Evolutionary conservation across 495 filamentous ascomycete species (phyloP), one percentile per base, ranked within the genome.

Genomic region (Aspergillus heteromorphus): DNA sequence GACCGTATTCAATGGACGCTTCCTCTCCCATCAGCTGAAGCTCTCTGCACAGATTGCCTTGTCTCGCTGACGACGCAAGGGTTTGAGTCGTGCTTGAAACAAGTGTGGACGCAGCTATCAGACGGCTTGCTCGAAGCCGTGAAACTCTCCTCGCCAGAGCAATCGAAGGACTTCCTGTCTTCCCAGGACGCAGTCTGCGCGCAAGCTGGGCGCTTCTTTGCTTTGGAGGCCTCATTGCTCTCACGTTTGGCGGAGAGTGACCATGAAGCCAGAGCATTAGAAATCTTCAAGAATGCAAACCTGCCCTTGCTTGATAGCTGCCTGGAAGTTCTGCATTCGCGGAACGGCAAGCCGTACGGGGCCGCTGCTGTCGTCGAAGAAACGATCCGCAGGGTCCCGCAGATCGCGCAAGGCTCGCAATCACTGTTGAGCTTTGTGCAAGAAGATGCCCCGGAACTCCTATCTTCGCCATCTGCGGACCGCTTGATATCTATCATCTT

Each of bases 261-360:
- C 7, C 55, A 51, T 16, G 70, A 67, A 49, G 0, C 52, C 17
- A 51, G 45, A 36, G 45, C 60, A 16, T 58, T 54, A 52, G 53
- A 51, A 17, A 54, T 66, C 5, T 69, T 72, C 45, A 59, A 65
- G 40, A 54, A 52, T 11, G 57, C 55, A 47, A 72, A 63, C 41
- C 45, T 64, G 9, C 55, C 54, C 4, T 71, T 87, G 42, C 63
- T 87, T 11, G 64, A 70, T 27, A 70, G 70, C 38, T 80, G 82
- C 48, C 53, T 83, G 13, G 59, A 76, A 16, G 65, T 82, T 2
- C 53, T 87, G 14, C 70, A 68, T 38, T 71, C 71, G 21, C 75
- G 87, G 45, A 88, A 91, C 57, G 90, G 89, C 41, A 93, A 93
- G 61, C 87, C 89, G 0, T 95, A 88, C 60, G 88, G 87, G 13